Percentiles rank a stretch among this genome's conserved stretches.
Conservation (phyloP, 768 basidiomycete species). For the Ephemerocybe angulata region DNA sequence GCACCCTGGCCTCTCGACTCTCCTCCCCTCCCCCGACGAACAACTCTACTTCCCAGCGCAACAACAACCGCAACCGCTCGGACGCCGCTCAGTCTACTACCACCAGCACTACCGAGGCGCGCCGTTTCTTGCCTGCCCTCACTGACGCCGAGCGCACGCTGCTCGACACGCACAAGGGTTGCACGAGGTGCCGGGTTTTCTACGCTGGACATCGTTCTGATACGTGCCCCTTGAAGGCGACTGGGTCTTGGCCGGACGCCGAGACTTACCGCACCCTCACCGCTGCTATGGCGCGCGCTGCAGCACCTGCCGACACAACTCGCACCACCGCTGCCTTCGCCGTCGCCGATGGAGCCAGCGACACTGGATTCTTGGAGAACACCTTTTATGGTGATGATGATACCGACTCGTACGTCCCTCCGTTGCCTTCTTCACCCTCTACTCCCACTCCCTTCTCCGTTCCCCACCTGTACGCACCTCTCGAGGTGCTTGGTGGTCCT, state of each 20-base stretch:
- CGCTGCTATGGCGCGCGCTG: background rate
- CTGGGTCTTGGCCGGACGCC: constrained; percentile 9
- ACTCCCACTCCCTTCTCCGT: background rate
- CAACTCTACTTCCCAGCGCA: no score
- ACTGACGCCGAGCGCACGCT: constrained; percentile 7
- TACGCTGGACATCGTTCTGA: constrained; percentile 9
- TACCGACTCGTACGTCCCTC: constrained; percentile 1
- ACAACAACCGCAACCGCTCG: no score
- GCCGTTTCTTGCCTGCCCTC: constrained; percentile 9
- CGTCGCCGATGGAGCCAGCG: background rate
- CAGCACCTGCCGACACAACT: background rate
- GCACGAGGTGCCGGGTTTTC: constrained; percentile 13
- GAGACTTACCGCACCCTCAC: constrained; percentile 8
- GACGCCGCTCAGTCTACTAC: no score
- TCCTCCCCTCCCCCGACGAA: no score
- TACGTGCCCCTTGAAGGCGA: constrained; percentile 3
- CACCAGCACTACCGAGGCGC: background rate
- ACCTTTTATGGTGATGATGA: constrained; percentile 1
- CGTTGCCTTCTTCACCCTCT: constrained; percentile 5
- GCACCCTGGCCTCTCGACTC: no score
- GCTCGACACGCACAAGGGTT: constrained; percentile 14
- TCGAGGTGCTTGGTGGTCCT: background rate
- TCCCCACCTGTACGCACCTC: constrained; percentile 1
- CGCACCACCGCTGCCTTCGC: background rate
- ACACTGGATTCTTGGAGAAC: background rate